Base-by-base conservation (phyloP, 257 asterid genomes). In the Dorcoceras hygrometricum region DNA sequence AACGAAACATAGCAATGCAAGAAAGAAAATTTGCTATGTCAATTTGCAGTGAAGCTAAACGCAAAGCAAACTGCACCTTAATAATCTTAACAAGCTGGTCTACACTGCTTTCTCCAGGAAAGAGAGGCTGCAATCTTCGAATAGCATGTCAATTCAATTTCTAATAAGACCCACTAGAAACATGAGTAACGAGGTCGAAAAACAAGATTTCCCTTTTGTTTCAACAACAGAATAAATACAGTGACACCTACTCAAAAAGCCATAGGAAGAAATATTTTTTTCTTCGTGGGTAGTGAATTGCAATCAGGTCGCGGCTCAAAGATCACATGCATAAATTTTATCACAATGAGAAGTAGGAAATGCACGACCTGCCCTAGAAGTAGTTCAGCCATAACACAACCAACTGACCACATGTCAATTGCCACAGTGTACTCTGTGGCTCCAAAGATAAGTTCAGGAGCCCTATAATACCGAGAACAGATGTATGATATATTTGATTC, bases 311-410 rank as follows among this genome's bases (percentile, higher is more conserved):
- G 12, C 16, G 28, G 39, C 46, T 26, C 25, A 22, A 22, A 20
- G 6, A 32, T 23, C 25, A 53, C 59, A 48, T 50, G 4, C 12
- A 29, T 29, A 29, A 29, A 3, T 29, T 28, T 29, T 29, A 29
- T 29, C 34, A 29, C 7, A 3, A 29, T n/a, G 34, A 29, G 34
- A 29, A 29, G 34, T 29, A 6, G 39, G 39, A 32, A 32, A 6
- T 26, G 29, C 11, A 34, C 46, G 10, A 54, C 54, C 92, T 87
- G 92, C 29, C 98, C 97, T 59, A 83, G 71, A 75, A 92, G 89
- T 59, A 92, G 88, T 82, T 92, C 98, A 25, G 96, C 93, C 91
- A 92, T 80, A 70, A 92, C 98, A 73, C 98, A 92, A 67, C 98
- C 98, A 71, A 75, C 94, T 0, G 98, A 92, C 98, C 98, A 92